Conservation (phyloP, 345 rosid genomes). For the Arabis hirsuta region DNA sequence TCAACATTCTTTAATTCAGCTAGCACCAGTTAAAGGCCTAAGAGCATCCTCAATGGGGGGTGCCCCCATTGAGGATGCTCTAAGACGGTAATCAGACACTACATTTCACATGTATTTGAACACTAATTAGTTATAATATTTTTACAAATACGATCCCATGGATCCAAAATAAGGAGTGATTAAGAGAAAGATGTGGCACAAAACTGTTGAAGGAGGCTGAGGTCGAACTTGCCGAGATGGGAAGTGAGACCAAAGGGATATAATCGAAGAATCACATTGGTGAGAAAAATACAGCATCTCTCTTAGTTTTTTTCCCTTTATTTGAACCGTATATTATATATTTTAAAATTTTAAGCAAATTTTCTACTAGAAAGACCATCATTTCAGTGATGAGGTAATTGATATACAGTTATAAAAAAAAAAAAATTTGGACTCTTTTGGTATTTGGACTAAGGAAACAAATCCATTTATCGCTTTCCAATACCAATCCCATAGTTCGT, state of each 20-base stretch:
- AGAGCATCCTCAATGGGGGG: no score
- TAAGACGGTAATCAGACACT: background rate
- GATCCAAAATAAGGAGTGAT: background rate
- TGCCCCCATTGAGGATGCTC: no score
- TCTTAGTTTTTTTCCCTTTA: background rate
- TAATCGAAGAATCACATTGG: slow-evolving; percentile 10
- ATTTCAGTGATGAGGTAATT: slow-evolving; percentile 4
- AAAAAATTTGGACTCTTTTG: background rate
- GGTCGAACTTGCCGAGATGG: background rate
- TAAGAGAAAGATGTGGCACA: background rate
- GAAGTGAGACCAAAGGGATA: slow-evolving; percentile 16
- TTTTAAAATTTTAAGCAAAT: background rate
- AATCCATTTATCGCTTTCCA: slow-evolving; percentile 8
- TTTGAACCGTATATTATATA: no score
- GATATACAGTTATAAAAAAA: background rate
- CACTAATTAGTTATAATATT: background rate
- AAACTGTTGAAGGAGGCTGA: slow-evolving; percentile 6
- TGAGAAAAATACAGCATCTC: background rate
- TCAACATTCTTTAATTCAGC: no score
- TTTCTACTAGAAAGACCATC: slow-evolving; percentile 7
- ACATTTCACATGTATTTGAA: background rate
- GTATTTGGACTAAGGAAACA: slow-evolving; percentile 6
- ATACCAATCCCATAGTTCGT: background rate
- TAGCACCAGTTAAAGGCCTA: no score
- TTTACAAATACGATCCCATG: background rate